These are phyloP conservation scores for Kodamaea neixiangensis DNA, from an alignment of 805 yeast species.

Conservation along the genomic window DNA sequence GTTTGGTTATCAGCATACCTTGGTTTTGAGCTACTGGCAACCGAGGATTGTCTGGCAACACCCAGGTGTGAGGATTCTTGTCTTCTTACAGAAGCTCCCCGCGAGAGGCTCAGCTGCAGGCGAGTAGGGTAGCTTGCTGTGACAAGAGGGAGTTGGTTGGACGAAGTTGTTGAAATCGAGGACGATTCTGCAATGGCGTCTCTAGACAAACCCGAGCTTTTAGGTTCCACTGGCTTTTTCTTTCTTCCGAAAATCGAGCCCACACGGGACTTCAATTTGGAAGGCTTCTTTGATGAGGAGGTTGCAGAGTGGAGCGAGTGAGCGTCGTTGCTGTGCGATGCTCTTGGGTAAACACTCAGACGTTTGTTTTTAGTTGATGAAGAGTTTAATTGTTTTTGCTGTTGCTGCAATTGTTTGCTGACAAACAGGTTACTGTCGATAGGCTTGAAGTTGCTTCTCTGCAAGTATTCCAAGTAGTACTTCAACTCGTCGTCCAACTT, in stretches of 20 bases:
- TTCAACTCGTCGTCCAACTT: conserved; percentile 41
- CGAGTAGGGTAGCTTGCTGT: not conserved
- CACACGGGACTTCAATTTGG: conserved; percentile 64
- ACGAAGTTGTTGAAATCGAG: conserved; percentile 24
- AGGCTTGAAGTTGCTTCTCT: conserved; percentile 25
- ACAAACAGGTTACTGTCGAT: conserved; percentile 11
- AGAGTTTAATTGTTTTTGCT: conserved; percentile 12
- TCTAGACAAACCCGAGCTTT: conserved; percentile 12
- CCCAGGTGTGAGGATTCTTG: conserved; percentile 7
- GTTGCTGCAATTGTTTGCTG: conserved; percentile 15
- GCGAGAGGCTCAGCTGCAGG: conserved; percentile 11
- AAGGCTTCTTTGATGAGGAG: conserved; percentile 23
- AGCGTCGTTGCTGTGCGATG: conserved; percentile 8
- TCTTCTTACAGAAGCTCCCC: conserved; percentile 16
- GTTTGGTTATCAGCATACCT: conserved; percentile 1
- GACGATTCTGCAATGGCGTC: conserved; percentile 38
- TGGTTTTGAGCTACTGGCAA: conserved; percentile 1
- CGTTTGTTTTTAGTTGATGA: conserved; percentile 7
- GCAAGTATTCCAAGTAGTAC: conserved; percentile 35
- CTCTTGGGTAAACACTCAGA: conserved; percentile 8
- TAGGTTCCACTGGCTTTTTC: conserved; percentile 45
- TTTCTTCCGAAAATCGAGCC: conserved; percentile 72
- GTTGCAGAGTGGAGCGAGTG: conserved; percentile 15
- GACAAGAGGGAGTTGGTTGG: conserved; percentile 13
- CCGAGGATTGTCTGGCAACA: not conserved